Evolutionary conservation across 2,329 filamentous ascomycete species (phyloP).

Genomic region (Paracorniculantispora psalliotae): DNA sequence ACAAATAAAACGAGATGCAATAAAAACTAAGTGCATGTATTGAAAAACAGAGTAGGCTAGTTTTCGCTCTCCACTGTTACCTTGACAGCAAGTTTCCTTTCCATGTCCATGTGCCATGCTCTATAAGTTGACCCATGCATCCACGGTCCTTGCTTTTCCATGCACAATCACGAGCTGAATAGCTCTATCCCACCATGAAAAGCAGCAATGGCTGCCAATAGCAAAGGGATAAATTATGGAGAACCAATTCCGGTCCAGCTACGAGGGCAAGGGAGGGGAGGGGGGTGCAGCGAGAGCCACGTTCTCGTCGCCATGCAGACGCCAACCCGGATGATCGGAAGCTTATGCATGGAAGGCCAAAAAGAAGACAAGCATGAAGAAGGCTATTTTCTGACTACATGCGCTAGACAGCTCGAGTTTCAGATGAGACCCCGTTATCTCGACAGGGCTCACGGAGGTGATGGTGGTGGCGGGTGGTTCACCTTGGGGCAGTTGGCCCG

Average conservation of each 20-base stretch:
- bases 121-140: too few species aligned
- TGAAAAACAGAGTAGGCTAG: too few species aligned
- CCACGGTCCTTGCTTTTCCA: background rate
- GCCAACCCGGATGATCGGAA: background rate
- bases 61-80: too few species aligned
- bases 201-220: too few species aligned
- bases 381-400: conserved; percentile 10
- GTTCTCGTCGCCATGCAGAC: background rate
- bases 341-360: conserved; percentile 1
- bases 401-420: background rate
- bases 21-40: background rate
- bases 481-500: background rate
- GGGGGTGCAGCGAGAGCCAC: background rate
- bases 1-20: background rate
- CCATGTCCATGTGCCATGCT: too few species aligned
- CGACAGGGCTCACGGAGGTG: conserved; percentile 2
- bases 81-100: too few species aligned
- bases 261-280: background rate
- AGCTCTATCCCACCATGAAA: background rate
- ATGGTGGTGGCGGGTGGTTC: background rate
- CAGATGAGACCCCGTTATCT: background rate
- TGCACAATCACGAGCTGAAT: background rate
- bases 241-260: background rate
- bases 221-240: background rate
- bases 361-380: background rate